phyloP scores from a whole-genome alignment of 305 asterid species.

The Fraxinus baroniana region DNA sequence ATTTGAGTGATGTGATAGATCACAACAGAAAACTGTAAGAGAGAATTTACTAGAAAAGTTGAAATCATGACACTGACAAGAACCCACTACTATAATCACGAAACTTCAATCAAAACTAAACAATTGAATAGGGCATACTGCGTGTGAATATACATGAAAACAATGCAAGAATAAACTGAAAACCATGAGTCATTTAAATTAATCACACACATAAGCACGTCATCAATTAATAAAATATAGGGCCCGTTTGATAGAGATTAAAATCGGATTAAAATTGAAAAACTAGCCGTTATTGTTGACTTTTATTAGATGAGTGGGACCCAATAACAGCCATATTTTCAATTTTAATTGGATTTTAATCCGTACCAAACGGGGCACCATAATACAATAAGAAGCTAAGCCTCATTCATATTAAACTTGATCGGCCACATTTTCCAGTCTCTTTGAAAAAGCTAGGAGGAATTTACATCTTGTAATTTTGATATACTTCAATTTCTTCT shows the following conservation, averaged over 20 bases:
- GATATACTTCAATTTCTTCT: not conserved
- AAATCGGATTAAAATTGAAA: too few species aligned
- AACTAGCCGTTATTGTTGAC: too few species aligned
- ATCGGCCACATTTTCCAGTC: not conserved
- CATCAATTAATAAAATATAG: not conserved
- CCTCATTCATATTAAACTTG: not conserved
- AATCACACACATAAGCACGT: not conserved
- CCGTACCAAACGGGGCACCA: too few species aligned
- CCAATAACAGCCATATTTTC: too few species aligned
- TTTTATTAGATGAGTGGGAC: too few species aligned
- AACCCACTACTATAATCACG: not conserved
- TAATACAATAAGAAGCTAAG: not conserved
- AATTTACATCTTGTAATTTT: not conserved
- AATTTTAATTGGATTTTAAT: too few species aligned
- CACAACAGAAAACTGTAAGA: not conserved
- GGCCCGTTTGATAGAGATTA: too few species aligned
- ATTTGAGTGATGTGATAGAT: not conserved
- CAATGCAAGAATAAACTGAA: not conserved
- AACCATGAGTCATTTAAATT: not conserved
- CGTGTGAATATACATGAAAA: not conserved
- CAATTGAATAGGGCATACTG: not conserved
- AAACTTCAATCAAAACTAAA: not conserved
- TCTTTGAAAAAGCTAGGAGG: not conserved
- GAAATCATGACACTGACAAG: not conserved
- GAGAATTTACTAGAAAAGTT: not conserved